Percentiles rank a stretch among this genome's conserved stretches.
These are phyloP conservation scores for Xylaria multiplex DNA, from an alignment of 2,329 filamentous ascomycete species.

Conservation along the genomic window DNA sequence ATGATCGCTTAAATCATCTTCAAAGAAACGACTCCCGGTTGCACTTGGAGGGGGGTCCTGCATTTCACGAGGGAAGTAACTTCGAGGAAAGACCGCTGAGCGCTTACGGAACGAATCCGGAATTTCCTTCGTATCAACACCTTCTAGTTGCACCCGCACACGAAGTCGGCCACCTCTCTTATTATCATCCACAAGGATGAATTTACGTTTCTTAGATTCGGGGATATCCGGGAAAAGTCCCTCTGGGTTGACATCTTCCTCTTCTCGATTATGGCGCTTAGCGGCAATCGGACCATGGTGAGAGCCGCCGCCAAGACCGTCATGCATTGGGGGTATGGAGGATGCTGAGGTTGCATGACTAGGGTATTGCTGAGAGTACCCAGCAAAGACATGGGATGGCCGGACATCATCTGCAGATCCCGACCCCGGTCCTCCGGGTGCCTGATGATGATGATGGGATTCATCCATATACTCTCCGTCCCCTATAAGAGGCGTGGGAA, in stretches of 20 bases:
- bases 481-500: conserved; percentile 57
- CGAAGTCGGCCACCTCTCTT: conserved; percentile 83
- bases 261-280: conserved; percentile 47
- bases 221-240: conserved; percentile 88
- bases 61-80: conserved; percentile 94
- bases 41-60: conserved; percentile 82
- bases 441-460: conserved; percentile 73
- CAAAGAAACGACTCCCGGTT: conserved; percentile 78
- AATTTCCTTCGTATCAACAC: conserved; percentile 93
- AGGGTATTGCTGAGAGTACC: conserved; percentile 50
- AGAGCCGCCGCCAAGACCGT: conserved; percentile 51
- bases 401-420: conserved; percentile 66
- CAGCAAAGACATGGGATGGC: conserved; percentile 52
- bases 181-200: conserved; percentile 92
- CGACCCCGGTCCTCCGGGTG: conserved; percentile 63
- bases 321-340: conserved; percentile 52
- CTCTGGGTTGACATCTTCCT: conserved; percentile 68
- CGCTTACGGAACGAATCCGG: conserved; percentile 93
- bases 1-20: conserved; percentile 67
- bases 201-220: conserved; percentile 92
- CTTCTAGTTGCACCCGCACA: conserved; percentile 91
- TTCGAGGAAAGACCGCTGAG: conserved; percentile 89
- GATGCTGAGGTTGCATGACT: conserved; percentile 54
- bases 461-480: conserved; percentile 71
- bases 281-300: conserved; percentile 49